Conservation (phyloP, 805 yeast species). For the Saturnispora kantuleensis region DNA sequence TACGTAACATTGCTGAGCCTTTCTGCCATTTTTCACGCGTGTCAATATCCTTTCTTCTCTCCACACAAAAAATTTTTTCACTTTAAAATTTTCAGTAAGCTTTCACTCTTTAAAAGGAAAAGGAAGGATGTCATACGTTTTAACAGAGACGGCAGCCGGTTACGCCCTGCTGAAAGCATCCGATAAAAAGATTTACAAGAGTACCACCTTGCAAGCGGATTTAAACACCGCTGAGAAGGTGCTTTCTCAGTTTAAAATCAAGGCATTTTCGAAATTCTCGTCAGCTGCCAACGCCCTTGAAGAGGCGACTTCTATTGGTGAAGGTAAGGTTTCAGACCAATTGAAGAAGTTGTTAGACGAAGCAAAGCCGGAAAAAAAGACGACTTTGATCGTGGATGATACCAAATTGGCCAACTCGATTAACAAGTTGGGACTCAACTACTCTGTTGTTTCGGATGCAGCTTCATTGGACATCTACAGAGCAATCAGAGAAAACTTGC, state of each 20-base stretch:
- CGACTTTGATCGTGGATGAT: conserved; percentile 85
- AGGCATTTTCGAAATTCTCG: conserved; percentile 88
- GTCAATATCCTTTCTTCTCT: background rate
- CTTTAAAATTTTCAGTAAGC: background rate
- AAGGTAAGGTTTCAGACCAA: conserved; percentile 86
- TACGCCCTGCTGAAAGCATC: conserved; percentile 96
- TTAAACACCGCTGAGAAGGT: conserved; percentile 78
- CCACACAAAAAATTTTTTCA: background rate
- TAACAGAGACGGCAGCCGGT: conserved; percentile 98
- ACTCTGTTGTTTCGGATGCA: conserved; percentile 86
- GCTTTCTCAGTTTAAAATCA: conserved; percentile 81
- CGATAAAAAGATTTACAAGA: conserved; percentile 93
- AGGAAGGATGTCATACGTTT: conserved; percentile 63
- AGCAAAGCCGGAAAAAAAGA: conserved; percentile 69
- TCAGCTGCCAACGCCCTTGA: conserved; percentile 95
- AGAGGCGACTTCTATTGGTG: conserved; percentile 86
- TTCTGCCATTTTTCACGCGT: background rate
- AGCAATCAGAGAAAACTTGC: conserved; percentile 89
- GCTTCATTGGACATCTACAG: conserved; percentile 91
- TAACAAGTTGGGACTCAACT: conserved; percentile 84
- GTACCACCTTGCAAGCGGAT: conserved; percentile 62
- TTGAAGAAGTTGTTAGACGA: conserved; percentile 69
- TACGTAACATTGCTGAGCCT: too few species aligned
- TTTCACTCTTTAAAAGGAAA: background rate
- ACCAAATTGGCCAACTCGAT: conserved; percentile 94